These are phyloP conservation scores for Colletotrichum tropicale DNA, from an alignment of 2,329 filamentous ascomycete species.

Conservation along the genomic window DNA sequence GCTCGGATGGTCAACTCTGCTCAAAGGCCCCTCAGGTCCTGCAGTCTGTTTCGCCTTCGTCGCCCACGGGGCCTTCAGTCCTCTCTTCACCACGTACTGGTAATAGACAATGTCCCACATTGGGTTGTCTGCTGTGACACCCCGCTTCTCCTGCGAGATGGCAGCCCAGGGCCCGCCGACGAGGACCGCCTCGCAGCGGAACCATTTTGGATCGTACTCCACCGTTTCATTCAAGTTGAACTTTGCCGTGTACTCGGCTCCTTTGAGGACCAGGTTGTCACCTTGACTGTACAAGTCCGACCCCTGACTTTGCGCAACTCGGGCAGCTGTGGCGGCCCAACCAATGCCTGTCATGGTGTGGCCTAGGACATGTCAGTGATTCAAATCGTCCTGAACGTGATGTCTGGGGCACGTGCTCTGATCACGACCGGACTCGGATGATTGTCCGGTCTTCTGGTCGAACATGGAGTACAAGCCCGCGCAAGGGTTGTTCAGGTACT, in stretches of 20 bases:
- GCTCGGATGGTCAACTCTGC: neutral
- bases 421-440: constrained; percentile 40
- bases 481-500: constrained; percentile 39
- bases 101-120: constrained; percentile 33
- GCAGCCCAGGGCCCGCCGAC: constrained; percentile 40
- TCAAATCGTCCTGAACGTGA: neutral
- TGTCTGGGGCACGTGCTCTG: constrained; percentile 23
- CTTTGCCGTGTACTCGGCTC: constrained; percentile 40
- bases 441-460: constrained; percentile 36
- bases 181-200: constrained; percentile 42
- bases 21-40: neutral
- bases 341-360: constrained; percentile 34
- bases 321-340: constrained; percentile 38
- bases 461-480: constrained; percentile 35
- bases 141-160: constrained; percentile 30
- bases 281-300: constrained; percentile 34
- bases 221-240: constrained; percentile 40
- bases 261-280: constrained; percentile 36
- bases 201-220: constrained; percentile 36
- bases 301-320: constrained; percentile 38
- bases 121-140: constrained; percentile 16
- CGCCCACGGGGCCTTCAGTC: constrained; percentile 17
- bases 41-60: neutral
- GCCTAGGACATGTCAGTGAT: neutral
- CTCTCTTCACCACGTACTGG: constrained; percentile 33